Evolutionary conservation across 2,329 filamentous ascomycete species (phyloP), one percentile per base, ranked within the genome.

Genomic region (Colletotrichum australisinense): DNA sequence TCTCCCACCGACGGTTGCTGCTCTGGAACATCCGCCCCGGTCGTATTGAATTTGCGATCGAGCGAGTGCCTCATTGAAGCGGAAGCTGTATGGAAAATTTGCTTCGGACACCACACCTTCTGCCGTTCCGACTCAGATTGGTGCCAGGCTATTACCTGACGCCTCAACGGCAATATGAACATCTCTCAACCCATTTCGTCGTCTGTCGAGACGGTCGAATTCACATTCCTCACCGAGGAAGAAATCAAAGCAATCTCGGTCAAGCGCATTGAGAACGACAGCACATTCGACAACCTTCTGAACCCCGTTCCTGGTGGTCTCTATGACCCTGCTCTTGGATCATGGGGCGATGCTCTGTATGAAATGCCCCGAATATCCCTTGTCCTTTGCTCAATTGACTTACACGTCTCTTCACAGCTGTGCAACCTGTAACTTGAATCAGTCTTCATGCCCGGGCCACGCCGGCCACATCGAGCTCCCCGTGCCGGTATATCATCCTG

Each of bases 391-490:
- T 56, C 63, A 67, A 71, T 59, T 52, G 56, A 64, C 68, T 78
- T 49, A 77, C 72, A 57, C 68, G 67, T 67, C 59, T 63, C 74
- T 77, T 74, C 60, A 60, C 28, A 97, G 95, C 80, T 99, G 97
- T 85, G 89, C 95, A 78, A 99, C 97, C 82, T 99, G 97, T 85
- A 94, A 96, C 77, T 89, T 97, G 76, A 93, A 92, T 79, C 92
- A 92, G 74, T 89, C 92, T 80, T 90, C 90, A 78, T 99, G 97
- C 81, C 95, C 96, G 7, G 97, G 97, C 70, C 97, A 99, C 85
- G 90, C 93, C 73, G 97, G 97, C 66, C 97, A 99, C 81, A 97
- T 99, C 81, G 95, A 98, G 78, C 91, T 99, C 14, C 95, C 97
- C 16, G 93, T 95, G 14, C 94, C 94, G 59, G 94, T 98, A 65